Conservation (phyloP, 768 basidiomycete species). For the Tephrocybe sp. region DNA sequence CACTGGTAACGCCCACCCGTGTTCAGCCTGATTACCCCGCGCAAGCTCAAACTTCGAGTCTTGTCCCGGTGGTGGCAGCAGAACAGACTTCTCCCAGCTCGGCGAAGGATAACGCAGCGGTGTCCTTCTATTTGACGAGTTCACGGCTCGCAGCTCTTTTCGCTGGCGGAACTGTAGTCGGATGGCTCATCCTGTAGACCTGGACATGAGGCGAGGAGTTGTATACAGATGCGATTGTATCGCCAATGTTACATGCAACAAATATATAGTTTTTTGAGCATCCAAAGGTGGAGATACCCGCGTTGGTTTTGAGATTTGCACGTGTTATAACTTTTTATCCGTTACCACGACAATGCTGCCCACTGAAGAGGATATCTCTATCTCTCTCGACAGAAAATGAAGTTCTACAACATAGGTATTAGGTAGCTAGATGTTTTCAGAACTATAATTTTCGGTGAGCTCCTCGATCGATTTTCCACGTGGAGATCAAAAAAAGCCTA, state of each 20-base stretch:
- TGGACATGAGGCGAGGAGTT: background rate
- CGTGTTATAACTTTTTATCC: too few relatives aligned
- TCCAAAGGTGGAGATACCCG: too few relatives aligned
- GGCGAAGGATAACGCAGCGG: constrained; percentile 5
- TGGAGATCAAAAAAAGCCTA: background rate
- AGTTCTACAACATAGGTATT: too few relatives aligned
- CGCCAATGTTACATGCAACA: too few relatives aligned
- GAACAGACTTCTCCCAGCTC: background rate
- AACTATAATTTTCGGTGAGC: background rate
- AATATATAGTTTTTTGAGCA: too few relatives aligned
- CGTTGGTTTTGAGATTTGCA: too few relatives aligned
- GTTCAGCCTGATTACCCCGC: constrained; percentile 7
- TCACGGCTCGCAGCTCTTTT: background rate
- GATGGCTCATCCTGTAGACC: constrained; percentile 8
- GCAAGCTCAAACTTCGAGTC: background rate
- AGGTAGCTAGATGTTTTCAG: background rate
- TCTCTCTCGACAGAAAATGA: too few relatives aligned
- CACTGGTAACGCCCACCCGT: constrained; percentile 7
- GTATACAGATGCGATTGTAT: constrained; percentile 9
- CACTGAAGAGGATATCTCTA: too few relatives aligned
- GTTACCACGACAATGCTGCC: too few relatives aligned
- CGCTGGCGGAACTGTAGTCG: background rate
- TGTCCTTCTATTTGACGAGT: background rate
- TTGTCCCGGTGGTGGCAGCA: constrained; percentile 2
- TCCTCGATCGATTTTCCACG: background rate